A percentile compares a stretch with the other conserved stretches of the same genome.
Conservation (phyloP, 345 rosid genomes). For the Dipteronia dyeriana region DNA sequence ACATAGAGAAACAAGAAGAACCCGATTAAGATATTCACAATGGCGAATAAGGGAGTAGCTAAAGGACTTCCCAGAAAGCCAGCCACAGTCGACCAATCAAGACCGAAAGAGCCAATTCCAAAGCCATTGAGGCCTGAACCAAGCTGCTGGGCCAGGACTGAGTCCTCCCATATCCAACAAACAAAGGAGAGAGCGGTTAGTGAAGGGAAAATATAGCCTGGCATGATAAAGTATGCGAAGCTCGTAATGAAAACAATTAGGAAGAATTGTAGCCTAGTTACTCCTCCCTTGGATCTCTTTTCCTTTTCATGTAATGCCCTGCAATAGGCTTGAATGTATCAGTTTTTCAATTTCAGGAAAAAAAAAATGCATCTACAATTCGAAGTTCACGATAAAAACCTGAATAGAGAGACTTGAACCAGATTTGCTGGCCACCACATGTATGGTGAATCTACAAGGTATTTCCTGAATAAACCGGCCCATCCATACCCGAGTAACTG, state of each 20-base stretch:
- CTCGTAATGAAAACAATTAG: slow-evolving; percentile 31
- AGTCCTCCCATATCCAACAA: slow-evolving; percentile 40
- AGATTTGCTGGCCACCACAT: slow-evolving; percentile 69
- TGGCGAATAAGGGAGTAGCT: slow-evolving; percentile 36
- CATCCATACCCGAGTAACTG: slow-evolving; percentile 63
- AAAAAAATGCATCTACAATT: neutral
- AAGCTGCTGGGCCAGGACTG: slow-evolving; percentile 30
- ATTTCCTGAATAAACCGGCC: slow-evolving; percentile 57
- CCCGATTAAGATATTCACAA: slow-evolving; percentile 47
- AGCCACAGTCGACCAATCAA: slow-evolving; percentile 47
- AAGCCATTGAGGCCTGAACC: slow-evolving; percentile 48
- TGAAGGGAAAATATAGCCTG: slow-evolving; percentile 37
- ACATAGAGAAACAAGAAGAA: slow-evolving; percentile 60
- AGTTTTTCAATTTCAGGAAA: slow-evolving; percentile 23
- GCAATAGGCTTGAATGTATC: slow-evolving; percentile 17
- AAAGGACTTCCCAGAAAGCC: slow-evolving; percentile 45
- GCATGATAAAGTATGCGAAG: slow-evolving; percentile 40
- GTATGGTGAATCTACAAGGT: slow-evolving; percentile 53
- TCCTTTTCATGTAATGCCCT: slow-evolving; percentile 61
- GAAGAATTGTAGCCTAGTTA: slow-evolving; percentile 47
- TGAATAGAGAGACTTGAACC: slow-evolving; percentile 51
- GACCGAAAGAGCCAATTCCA: slow-evolving; percentile 48
- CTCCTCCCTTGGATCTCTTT: slow-evolving; percentile 30
- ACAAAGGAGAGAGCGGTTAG: slow-evolving; percentile 28
- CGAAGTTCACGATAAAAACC: slow-evolving; percentile 10